Conservation (phyloP, 495 filamentous ascomycete genomes). For the Neurospora sp. region DNA sequence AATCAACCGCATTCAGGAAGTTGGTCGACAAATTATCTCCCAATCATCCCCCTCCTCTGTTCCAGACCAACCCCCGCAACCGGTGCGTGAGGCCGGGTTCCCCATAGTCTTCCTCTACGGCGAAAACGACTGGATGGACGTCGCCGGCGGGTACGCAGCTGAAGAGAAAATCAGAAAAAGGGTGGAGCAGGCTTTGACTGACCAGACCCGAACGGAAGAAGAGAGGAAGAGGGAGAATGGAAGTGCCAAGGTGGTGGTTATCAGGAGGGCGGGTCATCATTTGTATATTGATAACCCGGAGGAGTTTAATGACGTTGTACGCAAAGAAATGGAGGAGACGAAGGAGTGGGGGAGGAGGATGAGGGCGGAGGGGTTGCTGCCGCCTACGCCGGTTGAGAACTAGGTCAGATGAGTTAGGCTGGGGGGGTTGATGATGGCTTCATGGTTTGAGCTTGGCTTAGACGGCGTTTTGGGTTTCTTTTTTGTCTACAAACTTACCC, state of each 20-base stretch:
- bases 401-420: background rate
- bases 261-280: constrained; percentile 81
- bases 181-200: constrained; percentile 43
- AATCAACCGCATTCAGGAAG: constrained; percentile 75
- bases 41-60: background rate
- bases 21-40: constrained; percentile 54
- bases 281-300: constrained; percentile 84
- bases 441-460: background rate
- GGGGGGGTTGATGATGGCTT: background rate
- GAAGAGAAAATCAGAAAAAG: constrained; percentile 70
- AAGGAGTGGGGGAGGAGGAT: constrained; percentile 7
- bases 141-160: constrained; percentile 71
- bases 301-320: constrained; percentile 74
- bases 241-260: constrained; percentile 72
- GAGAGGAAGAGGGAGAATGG: constrained; percentile 67
- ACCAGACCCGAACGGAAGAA: constrained; percentile 44
- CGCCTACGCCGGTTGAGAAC: background rate
- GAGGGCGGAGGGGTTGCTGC: background rate
- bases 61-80: no score
- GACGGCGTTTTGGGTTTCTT: background rate
- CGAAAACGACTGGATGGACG: constrained; percentile 98
- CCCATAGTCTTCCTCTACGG: constrained; percentile 92
- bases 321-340: constrained; percentile 69
- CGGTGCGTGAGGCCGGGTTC: constrained; percentile 69
- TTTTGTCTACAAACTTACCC: background rate